Evolutionary conservation across 495 filamentous ascomycete species (phyloP).

Genomic region (Lasiosphaeriaceae sp.): DNA sequence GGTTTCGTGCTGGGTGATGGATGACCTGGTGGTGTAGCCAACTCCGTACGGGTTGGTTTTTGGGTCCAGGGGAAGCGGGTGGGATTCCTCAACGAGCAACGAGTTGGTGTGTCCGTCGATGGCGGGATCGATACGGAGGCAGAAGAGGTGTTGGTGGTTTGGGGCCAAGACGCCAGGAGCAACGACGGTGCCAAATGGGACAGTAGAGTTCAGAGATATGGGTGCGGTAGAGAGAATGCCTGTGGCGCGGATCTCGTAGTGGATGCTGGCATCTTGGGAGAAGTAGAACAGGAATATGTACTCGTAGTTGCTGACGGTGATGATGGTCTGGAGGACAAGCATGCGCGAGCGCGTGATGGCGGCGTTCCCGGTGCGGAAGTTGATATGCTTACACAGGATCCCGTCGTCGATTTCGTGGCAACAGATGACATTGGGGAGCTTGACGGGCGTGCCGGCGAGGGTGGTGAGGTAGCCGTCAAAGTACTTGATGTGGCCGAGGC

Average conservation of each 20-base stretch:
- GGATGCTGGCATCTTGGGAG: slow-evolving; percentile 72
- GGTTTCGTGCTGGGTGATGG: slow-evolving; percentile 49
- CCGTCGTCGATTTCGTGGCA: slow-evolving; percentile 68
- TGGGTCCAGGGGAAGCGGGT: slow-evolving; percentile 36
- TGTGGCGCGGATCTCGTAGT: slow-evolving; percentile 75
- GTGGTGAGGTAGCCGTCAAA: slow-evolving; percentile 54
- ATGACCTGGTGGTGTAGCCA: slow-evolving; percentile 51
- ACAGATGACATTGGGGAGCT: slow-evolving; percentile 66
- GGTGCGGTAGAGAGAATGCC: slow-evolving; percentile 79
- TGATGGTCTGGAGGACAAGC: slow-evolving; percentile 70
- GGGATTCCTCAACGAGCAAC: slow-evolving; percentile 62
- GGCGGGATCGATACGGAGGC: slow-evolving; percentile 74
- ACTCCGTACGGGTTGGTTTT: slow-evolving; percentile 73
- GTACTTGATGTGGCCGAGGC: slow-evolving; percentile 70
- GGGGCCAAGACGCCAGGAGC: slow-evolving; percentile 70
- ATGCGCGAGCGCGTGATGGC: slow-evolving; percentile 63
- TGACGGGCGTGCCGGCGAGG: slow-evolving; percentile 50
- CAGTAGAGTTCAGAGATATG: slow-evolving; percentile 64
- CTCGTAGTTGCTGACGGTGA: slow-evolving; percentile 74
- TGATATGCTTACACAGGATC: slow-evolving; percentile 76
- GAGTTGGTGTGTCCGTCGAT: slow-evolving; percentile 57
- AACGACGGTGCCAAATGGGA: slow-evolving; percentile 70
- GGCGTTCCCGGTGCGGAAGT: slow-evolving; percentile 63
- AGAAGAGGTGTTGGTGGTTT: slow-evolving; percentile 83
- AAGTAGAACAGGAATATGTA: slow-evolving; percentile 80